These are phyloP conservation scores for Geoglossum glabrum DNA, from an alignment of 495 filamentous ascomycete genomes.

Conservation along the genomic window DNA sequence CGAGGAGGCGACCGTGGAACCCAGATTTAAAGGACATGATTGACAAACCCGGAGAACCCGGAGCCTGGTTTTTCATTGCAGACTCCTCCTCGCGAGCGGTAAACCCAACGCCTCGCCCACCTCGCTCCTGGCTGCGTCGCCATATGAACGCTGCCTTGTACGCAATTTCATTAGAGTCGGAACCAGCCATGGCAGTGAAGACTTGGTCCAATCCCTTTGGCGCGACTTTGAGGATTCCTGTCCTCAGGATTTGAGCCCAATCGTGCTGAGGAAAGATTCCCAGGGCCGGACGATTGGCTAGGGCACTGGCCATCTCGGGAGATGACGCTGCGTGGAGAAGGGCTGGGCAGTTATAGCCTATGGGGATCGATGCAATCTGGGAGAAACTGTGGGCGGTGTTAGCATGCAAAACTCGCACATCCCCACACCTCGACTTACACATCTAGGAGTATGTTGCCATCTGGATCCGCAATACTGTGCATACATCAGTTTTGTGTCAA, in stretches of 20 bases:
- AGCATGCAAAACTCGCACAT: not conserved
- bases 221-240: constrained; percentile 36
- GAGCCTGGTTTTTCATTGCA: constrained; percentile 69
- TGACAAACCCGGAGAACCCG: constrained; percentile 65
- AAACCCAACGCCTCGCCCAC: constrained; percentile 66
- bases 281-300: constrained; percentile 8
- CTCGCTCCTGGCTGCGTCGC: constrained; percentile 72
- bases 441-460: constrained; percentile 7
- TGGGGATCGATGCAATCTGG: constrained; percentile 7
- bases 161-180: constrained; percentile 96
- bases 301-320: constrained; percentile 6
- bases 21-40: constrained; percentile 85
- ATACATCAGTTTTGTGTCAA: not conserved
- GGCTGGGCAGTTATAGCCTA: constrained; percentile 7
- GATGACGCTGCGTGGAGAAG: constrained; percentile 1
- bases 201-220: constrained; percentile 87
- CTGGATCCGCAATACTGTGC: constrained; percentile 5
- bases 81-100: constrained; percentile 56
- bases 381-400: not conserved
- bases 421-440: not conserved
- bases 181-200: constrained; percentile 90
- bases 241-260: constrained; percentile 6
- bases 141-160: constrained; percentile 99
- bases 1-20: constrained; percentile 95
- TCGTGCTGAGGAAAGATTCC: constrained; percentile 7